These are phyloP conservation scores for Fusarium gaditjirri DNA, from an alignment of 2,329 filamentous ascomycete species.

Conservation along the genomic window DNA sequence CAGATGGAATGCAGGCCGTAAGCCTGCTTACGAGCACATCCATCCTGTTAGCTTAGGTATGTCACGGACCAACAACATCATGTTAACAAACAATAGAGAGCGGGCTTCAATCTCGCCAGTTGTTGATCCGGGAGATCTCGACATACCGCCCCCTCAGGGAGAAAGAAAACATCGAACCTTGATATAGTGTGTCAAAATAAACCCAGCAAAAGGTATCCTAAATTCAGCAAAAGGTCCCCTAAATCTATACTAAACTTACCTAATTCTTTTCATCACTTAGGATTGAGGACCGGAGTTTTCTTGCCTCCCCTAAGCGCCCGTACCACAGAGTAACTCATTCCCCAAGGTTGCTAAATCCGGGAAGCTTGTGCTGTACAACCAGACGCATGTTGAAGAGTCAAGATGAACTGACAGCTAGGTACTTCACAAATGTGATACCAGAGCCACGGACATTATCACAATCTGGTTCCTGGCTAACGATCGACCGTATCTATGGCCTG, in stretches of 20 bases:
- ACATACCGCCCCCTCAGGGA: too few relatives aligned
- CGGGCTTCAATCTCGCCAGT: constrained; percentile 10
- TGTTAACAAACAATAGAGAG: constrained; percentile 7
- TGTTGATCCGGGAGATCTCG: constrained; percentile 28
- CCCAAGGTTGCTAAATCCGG: background rate
- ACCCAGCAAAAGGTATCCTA: too few relatives aligned
- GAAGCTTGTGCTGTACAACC: background rate
- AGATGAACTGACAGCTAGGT: background rate
- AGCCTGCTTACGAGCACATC: background rate
- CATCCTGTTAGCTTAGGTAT: constrained; percentile 15
- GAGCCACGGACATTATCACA: constrained; percentile 6
- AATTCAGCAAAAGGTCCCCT: too few relatives aligned
- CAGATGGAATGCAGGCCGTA: background rate
- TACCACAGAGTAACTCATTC: background rate
- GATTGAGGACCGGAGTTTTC: too few relatives aligned
- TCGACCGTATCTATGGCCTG: constrained; percentile 27
- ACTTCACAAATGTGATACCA: constrained; percentile 6
- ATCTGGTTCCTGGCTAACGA: constrained; percentile 31
- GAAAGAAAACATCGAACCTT: too few relatives aligned
- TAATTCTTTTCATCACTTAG: too few relatives aligned
- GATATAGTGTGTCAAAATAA: too few relatives aligned
- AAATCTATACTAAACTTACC: too few relatives aligned
- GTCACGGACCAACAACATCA: constrained; percentile 23
- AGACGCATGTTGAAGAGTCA: background rate
- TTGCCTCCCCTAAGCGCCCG: too few relatives aligned